Conservation (phyloP, 345 rosid genomes). For the Excoecaria cochinchinensis region DNA sequence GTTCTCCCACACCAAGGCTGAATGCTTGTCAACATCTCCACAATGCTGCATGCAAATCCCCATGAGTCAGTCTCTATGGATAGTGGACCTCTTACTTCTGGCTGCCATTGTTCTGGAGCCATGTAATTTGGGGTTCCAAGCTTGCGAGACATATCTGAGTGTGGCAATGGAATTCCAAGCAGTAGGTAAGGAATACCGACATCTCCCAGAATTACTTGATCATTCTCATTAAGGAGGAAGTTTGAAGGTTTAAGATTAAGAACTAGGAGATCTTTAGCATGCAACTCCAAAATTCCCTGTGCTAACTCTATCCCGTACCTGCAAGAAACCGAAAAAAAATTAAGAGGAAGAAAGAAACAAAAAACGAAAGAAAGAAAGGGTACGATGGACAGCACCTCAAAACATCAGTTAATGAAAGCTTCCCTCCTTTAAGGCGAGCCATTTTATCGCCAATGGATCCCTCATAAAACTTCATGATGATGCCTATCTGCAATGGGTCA, state of each 20-base stretch:
- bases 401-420: slow-evolving; percentile 55
- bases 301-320: slow-evolving; percentile 79
- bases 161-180: slow-evolving; percentile 64
- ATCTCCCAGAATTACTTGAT: slow-evolving; percentile 73
- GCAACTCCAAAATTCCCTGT: slow-evolving; percentile 63
- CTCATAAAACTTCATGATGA: slow-evolving; percentile 85
- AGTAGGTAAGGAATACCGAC: slow-evolving; percentile 74
- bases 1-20: slow-evolving; percentile 80
- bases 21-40: slow-evolving; percentile 89
- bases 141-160: slow-evolving; percentile 58
- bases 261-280: slow-evolving; percentile 61
- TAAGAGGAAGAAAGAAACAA: not conserved
- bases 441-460: slow-evolving; percentile 85
- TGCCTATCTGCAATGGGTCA: slow-evolving; percentile 48
- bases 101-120: slow-evolving; percentile 99
- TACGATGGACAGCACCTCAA: slow-evolving; percentile 49
- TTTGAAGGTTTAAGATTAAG: slow-evolving; percentile 83
- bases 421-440: slow-evolving; percentile 82
- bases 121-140: slow-evolving; percentile 93
- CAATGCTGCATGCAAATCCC: slow-evolving; percentile 90
- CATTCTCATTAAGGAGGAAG: slow-evolving; percentile 65
- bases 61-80: slow-evolving; percentile 89
- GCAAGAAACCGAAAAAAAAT: slow-evolving; percentile 25
- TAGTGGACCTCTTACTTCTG: slow-evolving; percentile 79
- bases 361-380: not conserved